A percentile compares a stretch with the other conserved stretches of the same genome.
These are phyloP conservation scores for Microcyclosporella mali DNA, from an alignment of 2,329 filamentous ascomycete genomes.

Conservation along the genomic window DNA sequence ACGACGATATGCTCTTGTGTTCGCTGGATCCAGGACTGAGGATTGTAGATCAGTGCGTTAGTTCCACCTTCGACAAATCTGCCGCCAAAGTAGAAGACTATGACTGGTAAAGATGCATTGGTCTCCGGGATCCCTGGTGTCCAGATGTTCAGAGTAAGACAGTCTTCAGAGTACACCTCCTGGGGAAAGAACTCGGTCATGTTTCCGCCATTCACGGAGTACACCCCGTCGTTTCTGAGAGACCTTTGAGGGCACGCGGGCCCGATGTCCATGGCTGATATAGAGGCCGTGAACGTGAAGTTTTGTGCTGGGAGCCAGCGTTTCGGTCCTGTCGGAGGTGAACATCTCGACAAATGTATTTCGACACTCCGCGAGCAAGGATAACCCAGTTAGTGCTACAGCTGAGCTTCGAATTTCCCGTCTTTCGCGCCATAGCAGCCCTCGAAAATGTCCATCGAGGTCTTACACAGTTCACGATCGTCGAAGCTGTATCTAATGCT, in stretches of 20 bases:
- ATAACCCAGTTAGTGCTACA: neutral
- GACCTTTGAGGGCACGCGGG: too few relatives aligned
- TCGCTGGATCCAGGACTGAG: neutral
- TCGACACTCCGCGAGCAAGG: neutral
- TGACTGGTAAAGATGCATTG: neutral
- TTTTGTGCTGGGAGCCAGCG: too few relatives aligned
- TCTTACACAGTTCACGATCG: neutral
- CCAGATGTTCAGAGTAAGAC: conserved; percentile 3
- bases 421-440: neutral
- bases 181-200: too few relatives aligned
- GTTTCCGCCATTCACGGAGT: too few relatives aligned
- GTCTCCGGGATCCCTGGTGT: neutral
- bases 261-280: too few relatives aligned
- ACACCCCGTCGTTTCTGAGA: too few relatives aligned
- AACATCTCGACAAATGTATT: neutral
- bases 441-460: neutral
- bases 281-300: too few relatives aligned
- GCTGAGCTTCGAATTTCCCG: neutral
- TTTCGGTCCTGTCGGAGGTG: too few relatives aligned
- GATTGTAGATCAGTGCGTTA: neutral
- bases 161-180: conserved; percentile 1
- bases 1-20: conserved; percentile 35
- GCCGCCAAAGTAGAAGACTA: neutral
- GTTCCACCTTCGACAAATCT: neutral
- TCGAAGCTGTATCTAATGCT: neutral